phyloP scores from a whole-genome alignment of 2,329 filamentous ascomycete species.

The Cladosporium phlei region DNA sequence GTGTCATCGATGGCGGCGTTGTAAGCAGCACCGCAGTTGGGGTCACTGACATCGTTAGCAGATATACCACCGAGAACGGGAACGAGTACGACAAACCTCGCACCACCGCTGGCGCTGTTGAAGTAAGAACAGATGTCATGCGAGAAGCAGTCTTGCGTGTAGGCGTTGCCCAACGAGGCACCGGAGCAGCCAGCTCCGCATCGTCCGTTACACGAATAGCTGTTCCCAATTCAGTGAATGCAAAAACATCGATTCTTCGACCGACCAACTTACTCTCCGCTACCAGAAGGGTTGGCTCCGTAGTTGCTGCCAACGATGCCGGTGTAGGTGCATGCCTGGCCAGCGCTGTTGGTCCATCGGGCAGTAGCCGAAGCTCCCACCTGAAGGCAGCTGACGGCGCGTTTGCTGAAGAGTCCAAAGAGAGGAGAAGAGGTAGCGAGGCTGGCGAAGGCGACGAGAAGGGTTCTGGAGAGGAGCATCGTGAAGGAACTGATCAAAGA shows the following conservation, averaged over 20 bases:
- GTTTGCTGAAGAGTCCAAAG: background rate
- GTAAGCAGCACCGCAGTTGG: conserved; percentile 46
- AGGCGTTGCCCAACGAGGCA: conserved; percentile 42
- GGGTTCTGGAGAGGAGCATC: background rate
- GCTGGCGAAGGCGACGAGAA: background rate
- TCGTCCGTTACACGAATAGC: conserved; percentile 48
- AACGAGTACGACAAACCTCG: conserved; percentile 32
- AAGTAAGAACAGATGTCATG: conserved; percentile 52
- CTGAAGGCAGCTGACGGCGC: conserved; percentile 36
- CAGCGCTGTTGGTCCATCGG: conserved; percentile 43
- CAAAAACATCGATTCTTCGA: background rate
- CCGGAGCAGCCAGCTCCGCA: conserved; percentile 47
- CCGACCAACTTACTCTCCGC: conserved; percentile 41
- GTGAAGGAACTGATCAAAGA: too few relatives aligned
- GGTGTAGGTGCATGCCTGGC: conserved; percentile 40
- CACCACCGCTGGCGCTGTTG: conserved; percentile 44
- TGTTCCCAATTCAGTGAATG: conserved; percentile 19
- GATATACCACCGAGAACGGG: background rate
- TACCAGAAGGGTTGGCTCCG: conserved; percentile 38
- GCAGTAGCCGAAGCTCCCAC: conserved; percentile 42
- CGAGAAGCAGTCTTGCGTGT: conserved; percentile 49
- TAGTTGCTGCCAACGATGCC: conserved; percentile 48
- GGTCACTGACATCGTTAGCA: conserved; percentile 33
- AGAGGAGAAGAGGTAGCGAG: background rate
- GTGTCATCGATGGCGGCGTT: conserved; percentile 44